A percentile compares a stretch with the other conserved stretches of the same genome.
Evolutionary conservation across 2,329 filamentous ascomycete genomes (phyloP).

Genomic region (Cadophora luteo-olivacea): DNA sequence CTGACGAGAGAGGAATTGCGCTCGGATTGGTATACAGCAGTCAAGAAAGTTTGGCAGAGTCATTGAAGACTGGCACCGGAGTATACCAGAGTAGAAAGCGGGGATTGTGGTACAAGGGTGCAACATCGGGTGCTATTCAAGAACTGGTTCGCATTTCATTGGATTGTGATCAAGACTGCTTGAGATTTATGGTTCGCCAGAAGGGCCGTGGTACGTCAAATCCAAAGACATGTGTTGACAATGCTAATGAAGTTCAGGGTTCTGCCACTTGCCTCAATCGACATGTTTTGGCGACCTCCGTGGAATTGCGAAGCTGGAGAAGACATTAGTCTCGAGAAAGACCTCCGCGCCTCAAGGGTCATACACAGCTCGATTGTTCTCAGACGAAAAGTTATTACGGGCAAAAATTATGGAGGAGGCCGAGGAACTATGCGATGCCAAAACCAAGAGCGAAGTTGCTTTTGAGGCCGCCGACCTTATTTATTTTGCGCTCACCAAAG

Average conservation of each 20-base stretch:
- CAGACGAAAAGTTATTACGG: slow-evolving; percentile 83
- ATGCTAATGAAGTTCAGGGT: slow-evolving; percentile 54
- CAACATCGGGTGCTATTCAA: slow-evolving; percentile 92
- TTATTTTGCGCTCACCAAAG: slow-evolving; percentile 94
- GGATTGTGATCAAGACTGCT: slow-evolving; percentile 92
- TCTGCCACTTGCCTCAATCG: slow-evolving; percentile 92
- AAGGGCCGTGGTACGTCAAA: slow-evolving; percentile 69
- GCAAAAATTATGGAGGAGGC: slow-evolving; percentile 99
- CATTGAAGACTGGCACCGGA: slow-evolving; percentile 76
- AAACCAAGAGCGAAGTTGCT: slow-evolving; percentile 81
- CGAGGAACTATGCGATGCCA: slow-evolving; percentile 89
- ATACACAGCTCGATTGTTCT: slow-evolving; percentile 93
- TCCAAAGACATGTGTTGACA: background rate
- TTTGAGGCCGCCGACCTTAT: slow-evolving; percentile 95
- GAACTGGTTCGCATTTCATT: slow-evolving; percentile 83
- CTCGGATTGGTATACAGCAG: slow-evolving; percentile 95
- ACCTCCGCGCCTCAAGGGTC: slow-evolving; percentile 84
- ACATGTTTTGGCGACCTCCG: slow-evolving; percentile 89
- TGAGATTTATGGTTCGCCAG: slow-evolving; percentile 89
- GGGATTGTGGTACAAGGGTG: slow-evolving; percentile 95
- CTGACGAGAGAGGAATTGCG: slow-evolving; percentile 83
- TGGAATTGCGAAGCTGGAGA: slow-evolving; percentile 84
- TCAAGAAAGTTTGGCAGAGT: slow-evolving; percentile 86
- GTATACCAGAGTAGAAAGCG: slow-evolving; percentile 97
- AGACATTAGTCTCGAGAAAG: slow-evolving; percentile 84